Conservation (phyloP, 306 rosid species). For the Pterocarpus macrocarpus region DNA sequence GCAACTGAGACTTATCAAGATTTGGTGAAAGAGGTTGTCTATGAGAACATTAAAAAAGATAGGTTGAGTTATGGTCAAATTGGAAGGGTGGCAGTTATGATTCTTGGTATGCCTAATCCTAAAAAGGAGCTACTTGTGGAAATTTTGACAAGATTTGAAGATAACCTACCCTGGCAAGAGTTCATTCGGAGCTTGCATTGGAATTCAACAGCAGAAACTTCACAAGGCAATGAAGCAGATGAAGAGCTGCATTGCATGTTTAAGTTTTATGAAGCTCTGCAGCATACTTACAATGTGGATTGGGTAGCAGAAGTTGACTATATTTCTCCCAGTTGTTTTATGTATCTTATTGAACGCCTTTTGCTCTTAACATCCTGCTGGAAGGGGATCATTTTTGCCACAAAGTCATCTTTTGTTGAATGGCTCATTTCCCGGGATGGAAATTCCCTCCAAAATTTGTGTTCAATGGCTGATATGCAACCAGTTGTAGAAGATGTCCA, state of each 20-base stretch:
- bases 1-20: conserved; percentile 46
- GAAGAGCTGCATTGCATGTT: conserved; percentile 4
- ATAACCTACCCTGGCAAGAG: conserved; percentile 53
- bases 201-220: conserved; percentile 18
- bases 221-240: not conserved
- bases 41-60: conserved; percentile 36
- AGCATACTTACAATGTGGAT: conserved; percentile 49
- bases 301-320: conserved; percentile 49
- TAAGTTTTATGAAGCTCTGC: conserved; percentile 54
- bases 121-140: conserved; percentile 30
- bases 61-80: conserved; percentile 56
- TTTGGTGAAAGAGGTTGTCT: conserved; percentile 44
- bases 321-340: conserved; percentile 70
- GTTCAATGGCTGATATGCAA: not conserved
- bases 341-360: conserved; percentile 78
- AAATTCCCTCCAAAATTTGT: conserved; percentile 33
- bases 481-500: not conserved
- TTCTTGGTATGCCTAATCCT: conserved; percentile 59
- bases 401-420: conserved; percentile 68
- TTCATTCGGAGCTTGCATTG: conserved; percentile 51
- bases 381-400: conserved; percentile 55
- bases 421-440: conserved; percentile 67
- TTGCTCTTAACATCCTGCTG: conserved; percentile 49
- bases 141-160: conserved; percentile 40
- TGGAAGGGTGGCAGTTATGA: conserved; percentile 58